phyloP scores from a whole-genome alignment of 208 protist genomes.

The Trypanosoma scelopori region DNA sequence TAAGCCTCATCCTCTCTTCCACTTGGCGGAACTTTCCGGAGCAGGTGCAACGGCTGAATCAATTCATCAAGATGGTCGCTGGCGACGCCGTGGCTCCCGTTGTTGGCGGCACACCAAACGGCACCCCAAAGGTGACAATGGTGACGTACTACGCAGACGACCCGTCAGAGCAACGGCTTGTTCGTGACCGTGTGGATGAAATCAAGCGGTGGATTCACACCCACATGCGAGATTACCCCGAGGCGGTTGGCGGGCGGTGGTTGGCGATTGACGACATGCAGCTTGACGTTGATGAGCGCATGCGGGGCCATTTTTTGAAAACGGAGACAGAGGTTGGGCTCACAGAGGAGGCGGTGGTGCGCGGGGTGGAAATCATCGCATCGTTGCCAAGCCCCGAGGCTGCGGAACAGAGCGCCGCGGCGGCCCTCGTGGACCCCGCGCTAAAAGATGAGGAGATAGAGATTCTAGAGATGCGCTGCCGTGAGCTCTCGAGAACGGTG shows the following conservation, averaged over 20 bases:
- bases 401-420: constrained; percentile 32
- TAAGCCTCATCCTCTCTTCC: constrained; percentile 81
- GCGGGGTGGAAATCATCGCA: constrained; percentile 36
- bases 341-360: constrained; percentile 49
- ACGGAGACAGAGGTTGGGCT: constrained; percentile 73
- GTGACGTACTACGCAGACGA: constrained; percentile 84
- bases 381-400: constrained; percentile 37
- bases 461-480: constrained; percentile 49
- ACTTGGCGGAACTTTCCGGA: constrained; percentile 79
- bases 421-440: constrained; percentile 51
- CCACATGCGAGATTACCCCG: constrained; percentile 67
- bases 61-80: constrained; percentile 42
- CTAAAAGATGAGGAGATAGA: constrained; percentile 72
- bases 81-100: constrained; percentile 46
- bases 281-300: constrained; percentile 77
- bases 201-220: constrained; percentile 74
- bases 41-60: constrained; percentile 71
- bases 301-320: constrained; percentile 78
- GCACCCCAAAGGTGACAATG: constrained; percentile 56
- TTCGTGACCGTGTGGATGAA: constrained; percentile 85
- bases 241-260: constrained; percentile 80
- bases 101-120: constrained; percentile 64
- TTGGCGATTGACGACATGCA: constrained; percentile 89
- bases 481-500: constrained; percentile 15
- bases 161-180: constrained; percentile 71